phyloP scores from a whole-genome alignment of 1,284 basidiomycete genomes.

The Grifola frondosa region DNA sequence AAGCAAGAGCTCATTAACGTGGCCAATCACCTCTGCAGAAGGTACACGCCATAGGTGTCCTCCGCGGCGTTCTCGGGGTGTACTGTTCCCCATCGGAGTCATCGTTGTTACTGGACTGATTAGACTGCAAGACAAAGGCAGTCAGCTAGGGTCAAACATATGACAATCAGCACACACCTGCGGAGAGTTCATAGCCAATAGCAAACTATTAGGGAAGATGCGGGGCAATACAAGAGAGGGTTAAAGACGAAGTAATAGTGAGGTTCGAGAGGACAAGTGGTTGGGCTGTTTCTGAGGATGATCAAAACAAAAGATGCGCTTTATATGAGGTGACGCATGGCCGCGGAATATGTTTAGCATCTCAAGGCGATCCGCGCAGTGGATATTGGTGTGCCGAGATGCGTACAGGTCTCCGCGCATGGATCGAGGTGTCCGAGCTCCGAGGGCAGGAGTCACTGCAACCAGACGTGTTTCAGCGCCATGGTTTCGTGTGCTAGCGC shows the following conservation, averaged over 20 bases:
- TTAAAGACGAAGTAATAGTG: constrained; percentile 6
- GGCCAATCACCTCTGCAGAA: constrained; percentile 30
- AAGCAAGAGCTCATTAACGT: neutral
- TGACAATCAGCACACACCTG: neutral
- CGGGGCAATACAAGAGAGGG: constrained; percentile 5
- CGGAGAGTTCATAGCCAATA: neutral
- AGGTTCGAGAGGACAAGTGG: constrained; percentile 5
- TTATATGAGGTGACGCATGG: too few relatives aligned
- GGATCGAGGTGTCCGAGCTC: too few relatives aligned
- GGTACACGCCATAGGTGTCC: constrained; percentile 34
- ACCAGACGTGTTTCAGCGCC: constrained; percentile 21
- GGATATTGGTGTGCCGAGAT: too few relatives aligned
- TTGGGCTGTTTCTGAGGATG: too few relatives aligned
- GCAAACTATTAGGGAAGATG: neutral
- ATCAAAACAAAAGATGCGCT: too few relatives aligned
- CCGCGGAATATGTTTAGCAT: too few relatives aligned
- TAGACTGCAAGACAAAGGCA: constrained; percentile 2
- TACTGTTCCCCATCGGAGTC: constrained; percentile 31
- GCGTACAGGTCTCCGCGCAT: too few relatives aligned
- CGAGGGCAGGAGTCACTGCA: too few relatives aligned
- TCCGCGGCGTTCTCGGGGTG: constrained; percentile 29
- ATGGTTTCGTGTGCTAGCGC: too few relatives aligned
- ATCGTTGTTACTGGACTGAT: constrained; percentile 14
- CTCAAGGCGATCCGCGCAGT: too few relatives aligned
- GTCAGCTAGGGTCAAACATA: neutral